Evolutionary conservation across 768 basidiomycete species (phyloP).

Genomic region (Auricularia heimuer): DNA sequence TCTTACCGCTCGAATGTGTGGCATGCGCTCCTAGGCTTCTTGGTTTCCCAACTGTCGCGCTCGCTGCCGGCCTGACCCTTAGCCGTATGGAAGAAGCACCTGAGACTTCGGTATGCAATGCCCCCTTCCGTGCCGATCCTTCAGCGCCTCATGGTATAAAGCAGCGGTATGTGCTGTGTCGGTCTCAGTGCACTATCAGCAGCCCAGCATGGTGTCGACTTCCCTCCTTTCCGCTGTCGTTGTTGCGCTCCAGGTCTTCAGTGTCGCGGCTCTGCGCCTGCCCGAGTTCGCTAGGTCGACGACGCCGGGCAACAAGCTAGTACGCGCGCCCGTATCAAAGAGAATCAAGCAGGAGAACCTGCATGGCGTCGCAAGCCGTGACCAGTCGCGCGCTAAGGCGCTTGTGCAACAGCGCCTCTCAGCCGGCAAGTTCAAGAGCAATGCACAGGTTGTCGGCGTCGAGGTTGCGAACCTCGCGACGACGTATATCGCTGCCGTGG

Average conservation of each 20-base stretch:
- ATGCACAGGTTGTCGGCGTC: neutral
- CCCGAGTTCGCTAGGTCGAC: conserved; percentile 11
- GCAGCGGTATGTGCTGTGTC: too few species aligned
- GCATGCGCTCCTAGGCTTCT: too few species aligned
- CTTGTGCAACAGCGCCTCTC: neutral
- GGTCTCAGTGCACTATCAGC: too few species aligned
- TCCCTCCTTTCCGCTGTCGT: too few species aligned
- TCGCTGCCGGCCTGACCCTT: too few species aligned
- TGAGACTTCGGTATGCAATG: too few species aligned
- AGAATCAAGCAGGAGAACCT: neutral
- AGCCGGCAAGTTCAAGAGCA: neutral
- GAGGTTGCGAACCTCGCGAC: conserved; percentile 11
- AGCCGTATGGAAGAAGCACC: too few species aligned
- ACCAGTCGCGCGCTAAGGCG: neutral
- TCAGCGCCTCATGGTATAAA: too few species aligned
- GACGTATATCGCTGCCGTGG: conserved; percentile 42
- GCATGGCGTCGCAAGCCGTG: neutral
- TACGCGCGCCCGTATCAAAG: neutral
- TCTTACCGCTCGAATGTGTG: too few species aligned
- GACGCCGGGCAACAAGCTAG: neutral
- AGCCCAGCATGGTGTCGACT: too few species aligned
- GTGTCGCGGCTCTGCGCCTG: conserved; percentile 19
- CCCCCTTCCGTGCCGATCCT: too few species aligned
- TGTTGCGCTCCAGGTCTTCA: neutral
- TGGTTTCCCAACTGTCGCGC: too few species aligned